Evolutionary conservation across 129 eudicot genomes (phyloP).

Genomic region (Helianthus annuus): DNA sequence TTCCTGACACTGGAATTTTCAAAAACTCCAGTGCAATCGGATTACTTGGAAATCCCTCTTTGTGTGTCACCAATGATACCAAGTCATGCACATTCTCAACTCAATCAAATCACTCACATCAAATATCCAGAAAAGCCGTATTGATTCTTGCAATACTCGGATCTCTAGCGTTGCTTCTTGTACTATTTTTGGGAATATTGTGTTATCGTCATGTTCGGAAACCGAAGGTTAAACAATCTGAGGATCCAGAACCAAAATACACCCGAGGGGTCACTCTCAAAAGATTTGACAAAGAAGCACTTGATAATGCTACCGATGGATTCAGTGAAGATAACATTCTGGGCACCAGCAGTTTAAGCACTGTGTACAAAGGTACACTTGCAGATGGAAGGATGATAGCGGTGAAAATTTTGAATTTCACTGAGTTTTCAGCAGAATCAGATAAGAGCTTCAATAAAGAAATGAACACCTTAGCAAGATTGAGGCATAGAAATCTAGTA

Average conservation of each 20-base stretch:
- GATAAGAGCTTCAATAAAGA: conserved; percentile 75
- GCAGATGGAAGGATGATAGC: conserved; percentile 65
- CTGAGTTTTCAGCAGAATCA: conserved; percentile 55
- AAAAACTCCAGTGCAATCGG: conserved; percentile 36
- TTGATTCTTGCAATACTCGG: conserved; percentile 49
- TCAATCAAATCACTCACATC: conserved; percentile 20
- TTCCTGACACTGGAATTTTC: conserved; percentile 58
- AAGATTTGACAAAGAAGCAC: conserved; percentile 57
- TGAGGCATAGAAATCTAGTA: conserved; percentile 84
- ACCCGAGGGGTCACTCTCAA: conserved; percentile 37
- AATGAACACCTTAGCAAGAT: conserved; percentile 52
- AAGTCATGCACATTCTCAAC: conserved; percentile 34
- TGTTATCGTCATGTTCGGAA: conserved; percentile 29
- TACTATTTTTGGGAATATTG: conserved; percentile 33
- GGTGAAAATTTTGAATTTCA: conserved; percentile 63
- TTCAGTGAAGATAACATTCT: conserved; percentile 60
- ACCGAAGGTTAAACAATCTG: conserved; percentile 14
- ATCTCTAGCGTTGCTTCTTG: conserved; percentile 29
- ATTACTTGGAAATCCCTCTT: conserved; percentile 63
- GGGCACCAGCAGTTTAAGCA: conserved; percentile 73
- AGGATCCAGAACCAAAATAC: conserved; percentile 37
- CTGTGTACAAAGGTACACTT: conserved; percentile 79
- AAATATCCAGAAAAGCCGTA: conserved; percentile 38
- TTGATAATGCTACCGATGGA: conserved; percentile 55
- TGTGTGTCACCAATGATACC: conserved; percentile 49